Base-by-base conservation (phyloP, 495 filamentous ascomycete genomes). In the Parathielavia hyrcaniae region DNA sequence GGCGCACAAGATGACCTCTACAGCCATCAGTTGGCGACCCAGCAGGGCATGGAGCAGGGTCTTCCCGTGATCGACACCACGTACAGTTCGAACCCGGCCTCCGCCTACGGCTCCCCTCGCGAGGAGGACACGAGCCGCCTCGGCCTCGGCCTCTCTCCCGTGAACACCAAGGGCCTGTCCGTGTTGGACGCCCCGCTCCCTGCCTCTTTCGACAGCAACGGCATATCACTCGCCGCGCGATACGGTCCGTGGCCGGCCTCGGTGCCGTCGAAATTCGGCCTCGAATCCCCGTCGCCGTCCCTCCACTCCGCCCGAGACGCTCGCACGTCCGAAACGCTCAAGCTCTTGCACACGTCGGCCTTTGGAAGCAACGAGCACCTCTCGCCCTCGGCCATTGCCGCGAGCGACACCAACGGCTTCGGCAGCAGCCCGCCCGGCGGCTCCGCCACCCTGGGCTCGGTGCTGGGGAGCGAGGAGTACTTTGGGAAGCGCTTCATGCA, bases 151-250 rank as follows among this genome's bases (percentile, higher is more conserved):
- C 80, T 89, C 57, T 92, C 92, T n/a, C 90, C 91, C 22, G 79
- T 69, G 71, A 82, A 75, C 22, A 69, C 69, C 11, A 84, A 82
- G 64, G 84, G 83, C 10, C 79, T 91, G 43, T 95, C 83, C 45
- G 89, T 90, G n/a, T 81, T 97, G 19, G 93, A 98, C 76, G 95
- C 91, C 8, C 90, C 90, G 2, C 83, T 98, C 23, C 93, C 93
- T 10, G 90, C 90, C 12, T 97, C 93, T 1, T 97, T 98, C 67
- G 95, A 97, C 69, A 95, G 90, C 66, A 91, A 97, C 63, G 93
- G 93, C 44, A 89, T 96, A 19, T 96, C 91, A 7, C 87, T 90
- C 66, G 88, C 88, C 53, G 92, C 93, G 23, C 82, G 91, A 50
- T 88, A 90, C 43, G 95, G 90, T 1, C 90, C 93, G 0, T 90